Percentiles rank a stretch among this genome's conserved stretches.
These are phyloP conservation scores for Clausena lansium DNA, from an alignment of 345 rosid genomes.

Conservation along the genomic window DNA sequence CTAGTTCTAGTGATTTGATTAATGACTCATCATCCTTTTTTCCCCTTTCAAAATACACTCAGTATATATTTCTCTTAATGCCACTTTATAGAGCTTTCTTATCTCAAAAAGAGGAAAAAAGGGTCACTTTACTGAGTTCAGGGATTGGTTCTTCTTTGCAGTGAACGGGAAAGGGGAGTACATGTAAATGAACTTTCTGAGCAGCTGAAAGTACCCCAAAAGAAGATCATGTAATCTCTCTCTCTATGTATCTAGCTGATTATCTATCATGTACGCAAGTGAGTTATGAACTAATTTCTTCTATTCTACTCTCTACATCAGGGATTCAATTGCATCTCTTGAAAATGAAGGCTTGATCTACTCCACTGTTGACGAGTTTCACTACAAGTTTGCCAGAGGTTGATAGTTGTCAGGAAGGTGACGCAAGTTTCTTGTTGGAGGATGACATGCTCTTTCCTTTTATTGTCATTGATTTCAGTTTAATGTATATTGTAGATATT, in stretches of 20 bases:
- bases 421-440: not conserved
- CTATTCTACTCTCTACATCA: conserved; percentile 14
- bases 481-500: not conserved
- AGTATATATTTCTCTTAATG: not conserved
- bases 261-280: not conserved
- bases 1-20: not conserved
- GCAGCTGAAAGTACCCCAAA: conserved; percentile 68
- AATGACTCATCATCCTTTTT: not conserved
- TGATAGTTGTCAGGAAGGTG: conserved; percentile 14
- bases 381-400: conserved; percentile 74
- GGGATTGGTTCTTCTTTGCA: conserved; percentile 29
- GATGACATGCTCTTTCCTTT: not conserved
- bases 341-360: conserved; percentile 92
- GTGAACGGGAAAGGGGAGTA: conserved; percentile 73
- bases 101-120: not conserved
- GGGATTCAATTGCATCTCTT: conserved; percentile 68
- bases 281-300: not conserved
- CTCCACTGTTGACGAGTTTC: conserved; percentile 93
- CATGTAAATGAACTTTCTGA: conserved; percentile 74
- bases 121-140: not conserved
- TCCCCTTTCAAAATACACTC: not conserved
- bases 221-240: conserved; percentile 71
- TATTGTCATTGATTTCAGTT: not conserved
- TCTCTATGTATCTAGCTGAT: not conserved
- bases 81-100: not conserved